Conservation (phyloP, 768 basidiomycete species). For the Macrolepiota dolichaula region DNA sequence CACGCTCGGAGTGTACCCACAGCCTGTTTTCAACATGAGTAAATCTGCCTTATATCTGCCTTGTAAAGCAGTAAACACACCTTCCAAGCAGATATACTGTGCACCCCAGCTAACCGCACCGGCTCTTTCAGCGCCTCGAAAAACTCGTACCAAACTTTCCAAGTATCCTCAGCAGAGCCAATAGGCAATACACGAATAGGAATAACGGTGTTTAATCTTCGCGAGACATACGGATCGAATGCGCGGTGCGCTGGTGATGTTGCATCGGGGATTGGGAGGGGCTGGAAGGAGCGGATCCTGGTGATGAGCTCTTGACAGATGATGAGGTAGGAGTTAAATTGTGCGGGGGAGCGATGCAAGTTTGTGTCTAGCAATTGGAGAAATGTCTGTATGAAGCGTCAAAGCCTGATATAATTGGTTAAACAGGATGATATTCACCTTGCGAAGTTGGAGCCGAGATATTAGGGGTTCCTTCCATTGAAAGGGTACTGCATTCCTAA, state of each 20-base stretch:
- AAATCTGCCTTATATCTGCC: background rate
- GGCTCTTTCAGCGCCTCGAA: slow-evolving; percentile 58
- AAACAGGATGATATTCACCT: slow-evolving; percentile 42
- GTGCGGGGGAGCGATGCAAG: slow-evolving; percentile 30
- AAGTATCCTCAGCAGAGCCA: slow-evolving; percentile 46
- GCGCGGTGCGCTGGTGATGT: slow-evolving; percentile 48
- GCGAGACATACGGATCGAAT: slow-evolving; percentile 66
- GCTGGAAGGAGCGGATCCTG: slow-evolving; percentile 30
- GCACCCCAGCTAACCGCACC: slow-evolving; percentile 37
- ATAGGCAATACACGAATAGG: slow-evolving; percentile 62
- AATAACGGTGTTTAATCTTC: slow-evolving; percentile 63
- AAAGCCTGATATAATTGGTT: background rate
- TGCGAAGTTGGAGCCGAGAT: slow-evolving; percentile 54
- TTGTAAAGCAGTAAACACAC: slow-evolving; percentile 29
- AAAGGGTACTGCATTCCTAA: slow-evolving; percentile 32
- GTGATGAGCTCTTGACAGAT: slow-evolving; percentile 38
- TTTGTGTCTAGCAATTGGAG: slow-evolving; percentile 47
- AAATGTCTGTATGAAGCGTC: slow-evolving; percentile 32
- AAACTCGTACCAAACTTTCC: slow-evolving; percentile 46
- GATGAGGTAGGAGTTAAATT: slow-evolving; percentile 34
- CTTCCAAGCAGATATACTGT: slow-evolving; percentile 60
- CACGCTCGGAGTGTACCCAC: slow-evolving; percentile 50
- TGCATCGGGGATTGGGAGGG: slow-evolving; percentile 31
- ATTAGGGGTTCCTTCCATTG: slow-evolving; percentile 49
- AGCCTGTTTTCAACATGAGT: slow-evolving; percentile 23